Conservation (phyloP, 148 eudicot genomes). For the Silene latifolia region DNA sequence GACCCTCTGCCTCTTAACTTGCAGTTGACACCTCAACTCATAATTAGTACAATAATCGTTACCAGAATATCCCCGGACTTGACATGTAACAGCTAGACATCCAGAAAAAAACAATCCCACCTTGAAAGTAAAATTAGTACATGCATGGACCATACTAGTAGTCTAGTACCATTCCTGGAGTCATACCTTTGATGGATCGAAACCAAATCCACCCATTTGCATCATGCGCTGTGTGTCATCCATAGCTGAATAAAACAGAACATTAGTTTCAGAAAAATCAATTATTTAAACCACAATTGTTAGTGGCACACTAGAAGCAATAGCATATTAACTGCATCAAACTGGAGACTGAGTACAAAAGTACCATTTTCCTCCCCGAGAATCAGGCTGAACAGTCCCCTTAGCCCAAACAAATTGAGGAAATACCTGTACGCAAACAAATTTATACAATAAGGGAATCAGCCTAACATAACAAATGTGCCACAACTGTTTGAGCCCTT, state of each 20-base stretch:
- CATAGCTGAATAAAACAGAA: constrained; percentile 52
- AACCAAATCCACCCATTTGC: constrained; percentile 99
- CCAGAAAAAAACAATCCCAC: not conserved
- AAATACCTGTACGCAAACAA: constrained; percentile 64
- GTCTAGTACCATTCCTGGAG: not conserved
- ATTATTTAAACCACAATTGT: not conserved
- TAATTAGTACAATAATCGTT: not conserved
- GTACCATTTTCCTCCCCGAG: constrained; percentile 94
- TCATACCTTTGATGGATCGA: constrained; percentile 70
- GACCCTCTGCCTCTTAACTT: not conserved
- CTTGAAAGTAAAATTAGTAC: not conserved
- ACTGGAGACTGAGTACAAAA: constrained; percentile 19
- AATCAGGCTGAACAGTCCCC: constrained; percentile 93
- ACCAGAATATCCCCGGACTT: not conserved
- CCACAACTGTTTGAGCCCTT: not conserved
- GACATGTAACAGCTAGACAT: not conserved
- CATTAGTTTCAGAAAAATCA: constrained; percentile 2
- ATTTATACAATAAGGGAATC: constrained; percentile 9
- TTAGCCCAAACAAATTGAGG: constrained; percentile 88
- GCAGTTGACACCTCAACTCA: not conserved
- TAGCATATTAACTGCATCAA: not conserved
- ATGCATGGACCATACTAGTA: not conserved
- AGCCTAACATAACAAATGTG: not conserved
- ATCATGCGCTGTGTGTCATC: constrained; percentile 99
- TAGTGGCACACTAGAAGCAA: not conserved